Evolutionary conservation across 768 basidiomycete genomes (phyloP).

Genomic region (Podaxis sp.): DNA sequence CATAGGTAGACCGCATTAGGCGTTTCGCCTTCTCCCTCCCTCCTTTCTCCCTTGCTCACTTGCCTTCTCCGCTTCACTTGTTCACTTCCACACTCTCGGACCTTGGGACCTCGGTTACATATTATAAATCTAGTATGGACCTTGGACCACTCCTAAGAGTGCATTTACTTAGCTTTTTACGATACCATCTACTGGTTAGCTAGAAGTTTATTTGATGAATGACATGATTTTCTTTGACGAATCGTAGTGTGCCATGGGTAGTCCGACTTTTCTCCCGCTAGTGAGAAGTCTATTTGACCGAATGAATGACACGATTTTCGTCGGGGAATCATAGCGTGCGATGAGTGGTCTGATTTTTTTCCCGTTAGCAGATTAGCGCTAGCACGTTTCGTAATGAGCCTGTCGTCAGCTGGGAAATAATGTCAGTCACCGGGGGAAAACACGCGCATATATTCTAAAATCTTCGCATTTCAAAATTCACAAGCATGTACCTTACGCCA

Average conservation of each 20-base stretch:
- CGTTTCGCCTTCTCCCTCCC: background rate
- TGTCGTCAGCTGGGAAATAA: too few relatives aligned
- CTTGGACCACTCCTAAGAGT: background rate
- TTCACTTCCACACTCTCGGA: background rate
- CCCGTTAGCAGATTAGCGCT: too few relatives aligned
- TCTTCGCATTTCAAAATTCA: too few relatives aligned
- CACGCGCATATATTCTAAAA: too few relatives aligned
- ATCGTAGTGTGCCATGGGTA: background rate
- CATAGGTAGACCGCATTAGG: slow-evolving; percentile 9
- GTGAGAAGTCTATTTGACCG: background rate
- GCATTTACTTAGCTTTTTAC: background rate
- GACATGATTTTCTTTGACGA: background rate
- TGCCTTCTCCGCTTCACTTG: background rate
- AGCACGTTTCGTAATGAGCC: too few relatives aligned
- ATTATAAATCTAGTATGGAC: background rate
- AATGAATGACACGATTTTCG: background rate
- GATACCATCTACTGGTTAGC: background rate
- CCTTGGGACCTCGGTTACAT: background rate
- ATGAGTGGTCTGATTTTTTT: background rate
- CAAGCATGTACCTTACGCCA: too few relatives aligned
- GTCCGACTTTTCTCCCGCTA: background rate
- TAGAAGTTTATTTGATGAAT: background rate
- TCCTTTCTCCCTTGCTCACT: background rate
- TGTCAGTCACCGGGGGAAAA: too few relatives aligned
- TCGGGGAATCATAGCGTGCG: background rate